Percentiles rank a stretch among this genome's conserved stretches.
phyloP scores from a whole-genome alignment of 768 basidiomycete species.

The Rubroboletus pulcherrimus region DNA sequence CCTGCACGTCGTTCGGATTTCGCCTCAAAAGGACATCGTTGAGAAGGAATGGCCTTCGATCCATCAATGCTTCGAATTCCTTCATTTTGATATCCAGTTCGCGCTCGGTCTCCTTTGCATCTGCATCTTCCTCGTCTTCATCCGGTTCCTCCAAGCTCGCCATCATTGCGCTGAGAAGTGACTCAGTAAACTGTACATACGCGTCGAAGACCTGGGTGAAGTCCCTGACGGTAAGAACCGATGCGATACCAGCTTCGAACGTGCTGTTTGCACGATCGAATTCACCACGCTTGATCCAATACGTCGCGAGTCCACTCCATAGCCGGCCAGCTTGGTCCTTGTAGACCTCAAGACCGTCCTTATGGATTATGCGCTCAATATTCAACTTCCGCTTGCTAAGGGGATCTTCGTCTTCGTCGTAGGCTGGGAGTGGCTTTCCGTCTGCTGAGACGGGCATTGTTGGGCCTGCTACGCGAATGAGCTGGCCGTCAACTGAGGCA shows the following conservation, averaged over 20 bases:
- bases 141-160: conserved; percentile 73
- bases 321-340: conserved; percentile 95
- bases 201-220: conserved; percentile 98
- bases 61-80: conserved; percentile 91
- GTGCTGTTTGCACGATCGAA: conserved; percentile 86
- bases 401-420: conserved; percentile 85
- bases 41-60: conserved; percentile 90
- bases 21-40: conserved; percentile 91
- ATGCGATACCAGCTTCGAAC: conserved; percentile 82
- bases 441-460: conserved; percentile 50
- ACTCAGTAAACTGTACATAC: conserved; percentile 91
- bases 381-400: conserved; percentile 67
- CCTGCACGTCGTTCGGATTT: conserved; percentile 97
- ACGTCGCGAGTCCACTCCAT: conserved; percentile 95
- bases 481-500: conserved; percentile 52
- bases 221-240: conserved; percentile 89
- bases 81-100: conserved; percentile 89
- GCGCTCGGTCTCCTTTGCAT: conserved; percentile 69
- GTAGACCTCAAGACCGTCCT: conserved; percentile 85
- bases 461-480: conserved; percentile 71
- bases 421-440: conserved; percentile 46
- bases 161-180: conserved; percentile 87
- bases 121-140: conserved; percentile 74
- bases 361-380: conserved; percentile 78
- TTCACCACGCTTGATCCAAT: conserved; percentile 97